Evolutionary conservation across 306 rosid genomes (phyloP).

Genomic region (Dalbergia cultrata): DNA sequence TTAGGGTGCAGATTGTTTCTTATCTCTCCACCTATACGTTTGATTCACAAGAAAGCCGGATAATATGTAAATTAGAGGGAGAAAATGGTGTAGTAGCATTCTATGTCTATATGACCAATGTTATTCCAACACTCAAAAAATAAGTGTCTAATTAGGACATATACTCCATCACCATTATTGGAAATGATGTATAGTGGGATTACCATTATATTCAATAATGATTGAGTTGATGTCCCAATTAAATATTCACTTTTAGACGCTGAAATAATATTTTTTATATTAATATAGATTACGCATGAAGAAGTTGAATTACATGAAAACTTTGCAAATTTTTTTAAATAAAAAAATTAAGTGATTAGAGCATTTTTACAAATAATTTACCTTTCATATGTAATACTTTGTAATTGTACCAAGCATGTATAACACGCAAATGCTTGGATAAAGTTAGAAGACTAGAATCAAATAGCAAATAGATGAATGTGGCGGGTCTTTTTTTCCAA

Average conservation of each 20-base stretch:
- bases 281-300: background rate
- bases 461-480: background rate
- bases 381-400: background rate
- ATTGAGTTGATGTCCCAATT: too few relatives aligned
- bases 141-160: too few relatives aligned
- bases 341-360: background rate
- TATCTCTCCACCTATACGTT: conserved; percentile 51
- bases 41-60: conserved; percentile 32
- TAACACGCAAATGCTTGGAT: background rate
- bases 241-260: too few relatives aligned
- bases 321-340: background rate
- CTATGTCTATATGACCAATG: too few relatives aligned
- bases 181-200: too few relatives aligned
- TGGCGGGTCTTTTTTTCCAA: too few relatives aligned
- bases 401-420: background rate
- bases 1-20: conserved; percentile 49
- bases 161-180: too few relatives aligned
- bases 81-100: background rate
- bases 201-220: background rate
- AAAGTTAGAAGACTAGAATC: conserved; percentile 3
- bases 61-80: conserved; percentile 11
- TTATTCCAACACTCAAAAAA: too few relatives aligned
- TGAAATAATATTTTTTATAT: background rate
- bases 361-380: conserved; percentile 23
- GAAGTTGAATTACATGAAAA: conserved; percentile 14